Base-by-base conservation (phyloP, 2,329 filamentous ascomycete species). In the Hypoxylon sp. region DNA sequence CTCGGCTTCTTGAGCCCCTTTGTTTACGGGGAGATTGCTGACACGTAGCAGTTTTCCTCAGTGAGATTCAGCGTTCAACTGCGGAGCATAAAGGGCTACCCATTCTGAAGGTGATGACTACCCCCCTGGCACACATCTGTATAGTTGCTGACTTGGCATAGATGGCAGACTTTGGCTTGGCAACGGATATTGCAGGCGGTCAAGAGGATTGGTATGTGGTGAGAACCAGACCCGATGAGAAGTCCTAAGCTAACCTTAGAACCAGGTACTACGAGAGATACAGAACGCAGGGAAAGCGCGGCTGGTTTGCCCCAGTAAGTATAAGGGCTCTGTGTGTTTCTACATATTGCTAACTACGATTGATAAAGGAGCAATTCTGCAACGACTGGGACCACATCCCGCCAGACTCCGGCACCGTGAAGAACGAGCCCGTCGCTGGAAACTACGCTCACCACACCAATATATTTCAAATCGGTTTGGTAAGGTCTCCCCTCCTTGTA, bases 301-400 rank as follows among this genome's bases (percentile, higher is more conserved):
- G 36, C 36, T 40, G 9, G 14, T 40, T 8, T 40, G 18, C 16
- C 8, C 36, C 36, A 9, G 36, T 40, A 40, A 40, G 36, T 40
- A 40, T n/a, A 20, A 40, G 16, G 16, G 20, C 8, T 40, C 16
- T 40, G 11, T 20, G 16, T 40, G 16, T 7, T 1, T 40, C n/a
- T 40, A 9, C 16, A 3, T 2, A 8, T 18, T 20, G 36, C 36
- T 40, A 40, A 40, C 16, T 7, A 18, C 8, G 6, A 36, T 40
- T 8, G n/a, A n/a, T n/a, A 40, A 40, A 40, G 36, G 36, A 40
- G 20, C 36, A 40, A 40, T 40, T 40, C n/a, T 40, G 36, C 36
- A 40, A 40, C 36, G 36, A 40, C 16, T 40, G 36, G 36, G 36
- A 40, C 16, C 20, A 40, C 36, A 40, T 40, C 36, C 1, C 3